phyloP scores from a whole-genome alignment of 23 red algal species.

The Gracilaria gracilis region DNA sequence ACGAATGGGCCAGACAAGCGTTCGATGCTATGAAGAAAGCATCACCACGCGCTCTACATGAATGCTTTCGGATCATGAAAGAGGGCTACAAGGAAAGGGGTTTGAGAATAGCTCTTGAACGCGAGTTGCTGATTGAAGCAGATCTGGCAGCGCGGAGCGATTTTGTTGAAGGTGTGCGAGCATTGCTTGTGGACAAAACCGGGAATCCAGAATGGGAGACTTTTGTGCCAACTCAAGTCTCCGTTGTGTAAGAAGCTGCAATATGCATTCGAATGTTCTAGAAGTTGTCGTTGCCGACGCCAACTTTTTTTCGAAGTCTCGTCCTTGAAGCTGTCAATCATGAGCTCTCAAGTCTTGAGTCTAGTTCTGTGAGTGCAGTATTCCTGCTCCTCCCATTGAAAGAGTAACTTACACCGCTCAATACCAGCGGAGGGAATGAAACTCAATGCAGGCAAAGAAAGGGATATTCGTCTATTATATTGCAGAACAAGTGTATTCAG shows the following conservation, averaged over 20 bases:
- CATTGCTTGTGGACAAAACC: slow-evolving; percentile 50
- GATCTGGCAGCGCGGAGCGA: slow-evolving; percentile 26
- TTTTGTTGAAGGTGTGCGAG: slow-evolving; percentile 60
- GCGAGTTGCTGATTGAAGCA: slow-evolving; percentile 32
- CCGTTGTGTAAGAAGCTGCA: not conserved
- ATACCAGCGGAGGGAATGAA: no score
- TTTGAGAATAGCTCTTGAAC: slow-evolving; percentile 25
- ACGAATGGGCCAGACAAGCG: slow-evolving; percentile 43
- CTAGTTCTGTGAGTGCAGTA: no score
- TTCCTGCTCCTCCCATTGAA: no score
- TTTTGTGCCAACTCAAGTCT: not conserved
- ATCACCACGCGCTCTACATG: slow-evolving; percentile 37
- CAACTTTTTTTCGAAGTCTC: not conserved
- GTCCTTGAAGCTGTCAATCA: not conserved
- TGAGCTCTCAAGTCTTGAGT: no score
- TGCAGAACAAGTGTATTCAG: no score
- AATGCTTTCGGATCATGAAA: slow-evolving; percentile 58
- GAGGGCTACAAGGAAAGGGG: slow-evolving; percentile 35
- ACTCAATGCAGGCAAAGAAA: no score
- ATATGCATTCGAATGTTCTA: not conserved
- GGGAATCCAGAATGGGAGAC: slow-evolving; percentile 46
- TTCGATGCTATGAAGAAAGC: slow-evolving; percentile 12
- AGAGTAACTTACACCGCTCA: no score
- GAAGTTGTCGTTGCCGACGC: not conserved
- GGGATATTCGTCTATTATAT: no score